Base-by-base conservation (phyloP, 2,329 filamentous ascomycete species). In the Sclerotiophoma versabilis region DNA sequence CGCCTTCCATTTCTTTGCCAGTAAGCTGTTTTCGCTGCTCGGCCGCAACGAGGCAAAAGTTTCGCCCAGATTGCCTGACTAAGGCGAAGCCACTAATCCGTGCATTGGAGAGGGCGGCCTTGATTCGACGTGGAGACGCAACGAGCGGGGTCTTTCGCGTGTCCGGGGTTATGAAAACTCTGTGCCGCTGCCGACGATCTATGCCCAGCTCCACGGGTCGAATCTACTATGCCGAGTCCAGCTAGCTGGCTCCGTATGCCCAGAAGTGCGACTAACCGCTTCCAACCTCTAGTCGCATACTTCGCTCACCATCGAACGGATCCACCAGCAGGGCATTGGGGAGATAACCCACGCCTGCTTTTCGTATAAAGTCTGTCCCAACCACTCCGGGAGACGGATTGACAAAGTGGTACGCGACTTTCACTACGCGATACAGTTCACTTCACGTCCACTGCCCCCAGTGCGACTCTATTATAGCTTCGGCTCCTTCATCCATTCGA, bases 311-410 rank as follows among this genome's bases (percentile, higher is more conserved):
- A 64, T 60, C 48, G 49, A 57, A 39, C 52, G 62, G 57, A 60
- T 65, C 62, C 63, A 58, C 56, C 46, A 56, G 46, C 62, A 60
- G 55, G 62, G 56, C 53, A 44, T 39, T 58, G 51, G 52, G 46
- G 44, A 54, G 33, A 59, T 59, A 60, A 64, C 58, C 65, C 64
- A 55, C 60, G 54, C 39, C 56, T 57, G 54, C 49, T 58, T 54
- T 32, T 60, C 17, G 55, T 68, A 70, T 70, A 71, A 70, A 69
- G 65, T 25, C 63, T 57, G 43, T 51, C 59, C 54, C 42, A 30
- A 45, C 62, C 54, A 59, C 56, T 54, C 57, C 32, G 27, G 36
- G 17, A 17, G 15, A 27, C 19, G 32, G 29, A 37, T 8, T 38
- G 57, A 41, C 39, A 65, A 66, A 62, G 62, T 62, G 59, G 33